Percentiles rank a stretch among this genome's conserved stretches.
phyloP scores from a whole-genome alignment of 257 asterid species.

The Echites panduratus region DNA sequence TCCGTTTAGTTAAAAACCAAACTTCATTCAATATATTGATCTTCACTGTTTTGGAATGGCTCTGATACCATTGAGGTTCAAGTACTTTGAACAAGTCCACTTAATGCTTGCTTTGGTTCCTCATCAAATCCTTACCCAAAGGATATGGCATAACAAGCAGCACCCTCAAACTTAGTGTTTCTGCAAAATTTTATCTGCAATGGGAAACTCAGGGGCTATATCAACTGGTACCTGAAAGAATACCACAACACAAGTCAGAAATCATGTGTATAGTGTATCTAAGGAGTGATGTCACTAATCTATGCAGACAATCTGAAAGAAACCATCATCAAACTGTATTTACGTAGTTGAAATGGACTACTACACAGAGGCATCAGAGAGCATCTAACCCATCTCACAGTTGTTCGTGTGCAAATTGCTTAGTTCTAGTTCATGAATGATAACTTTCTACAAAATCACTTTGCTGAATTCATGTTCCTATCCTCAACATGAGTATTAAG shows the following conservation, averaged over 20 bases:
- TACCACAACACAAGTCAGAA: neutral
- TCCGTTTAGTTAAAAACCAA: too few relatives aligned
- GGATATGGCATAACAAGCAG: neutral
- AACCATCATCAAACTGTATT: neutral
- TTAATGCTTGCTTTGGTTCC: too few relatives aligned
- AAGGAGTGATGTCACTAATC: neutral
- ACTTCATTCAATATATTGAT: too few relatives aligned
- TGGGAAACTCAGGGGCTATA: slow-evolving; percentile 75
- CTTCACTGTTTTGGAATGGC: too few relatives aligned
- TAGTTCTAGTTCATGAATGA: too few relatives aligned
- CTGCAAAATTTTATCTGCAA: slow-evolving; percentile 50
- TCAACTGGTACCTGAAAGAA: slow-evolving; percentile 81
- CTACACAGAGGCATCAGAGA: too few relatives aligned
- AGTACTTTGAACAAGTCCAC: too few relatives aligned
- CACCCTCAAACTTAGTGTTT: slow-evolving; percentile 18
- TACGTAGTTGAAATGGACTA: too few relatives aligned
- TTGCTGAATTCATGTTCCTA: neutral
- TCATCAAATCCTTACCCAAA: neutral
- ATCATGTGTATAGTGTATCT: neutral
- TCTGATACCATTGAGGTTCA: too few relatives aligned
- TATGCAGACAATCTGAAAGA: neutral
- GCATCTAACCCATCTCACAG: neutral
- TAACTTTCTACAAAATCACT: neutral
- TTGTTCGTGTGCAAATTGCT: neutral
- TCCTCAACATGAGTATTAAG: neutral